Base-by-base conservation (phyloP, 148 eudicot species). In the Limonium bicolor region DNA sequence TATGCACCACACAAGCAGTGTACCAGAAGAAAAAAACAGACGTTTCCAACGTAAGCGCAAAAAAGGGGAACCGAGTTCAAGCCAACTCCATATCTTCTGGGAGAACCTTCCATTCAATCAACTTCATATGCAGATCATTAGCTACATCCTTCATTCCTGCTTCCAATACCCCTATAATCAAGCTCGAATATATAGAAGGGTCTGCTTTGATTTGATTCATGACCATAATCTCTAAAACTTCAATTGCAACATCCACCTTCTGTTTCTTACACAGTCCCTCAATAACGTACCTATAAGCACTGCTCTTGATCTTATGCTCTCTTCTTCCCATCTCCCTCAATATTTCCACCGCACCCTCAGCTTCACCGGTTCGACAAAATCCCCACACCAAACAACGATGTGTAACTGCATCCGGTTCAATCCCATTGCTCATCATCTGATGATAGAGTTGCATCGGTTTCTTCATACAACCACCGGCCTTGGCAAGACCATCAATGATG, bases 321-420 rank as follows among this genome's bases (percentile, higher is more conserved):
- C 69, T 64, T 50, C 46, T 56, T 22, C 67, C 60, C 78, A 80
- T 83, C 65, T 66, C 59, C 60, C 64, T 64, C 24, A 80, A 53
- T 41, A 83, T 65, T 45, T 74, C 74, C 15, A 80, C 57, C 11
- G 79, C 90, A 36, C 69, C 76, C 20, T 71, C 83, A 39, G 60
- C 54, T 36, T 69, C 48, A 61, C 66, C 59, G 2, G 60, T 59
- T 38, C 66, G 54, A 61, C 74, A 74, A 51, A 80, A 77, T 7
- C 96, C 96, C 86, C 72, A 66, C 23, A 74, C 50, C 30, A 88
- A 49, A 63, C 71, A n/a, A 44, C 94, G 68, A 61, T 83, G 83
- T 17, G 96, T 83, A 24, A 77, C 61, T 21, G 61, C 94, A 66
- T 88, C 84, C 0, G 96, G 86, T 39, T 15, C 32, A 21, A 66